Evolutionary conservation across 306 rosid species (phyloP).

Genomic region (Ceratonia siliqua): DNA sequence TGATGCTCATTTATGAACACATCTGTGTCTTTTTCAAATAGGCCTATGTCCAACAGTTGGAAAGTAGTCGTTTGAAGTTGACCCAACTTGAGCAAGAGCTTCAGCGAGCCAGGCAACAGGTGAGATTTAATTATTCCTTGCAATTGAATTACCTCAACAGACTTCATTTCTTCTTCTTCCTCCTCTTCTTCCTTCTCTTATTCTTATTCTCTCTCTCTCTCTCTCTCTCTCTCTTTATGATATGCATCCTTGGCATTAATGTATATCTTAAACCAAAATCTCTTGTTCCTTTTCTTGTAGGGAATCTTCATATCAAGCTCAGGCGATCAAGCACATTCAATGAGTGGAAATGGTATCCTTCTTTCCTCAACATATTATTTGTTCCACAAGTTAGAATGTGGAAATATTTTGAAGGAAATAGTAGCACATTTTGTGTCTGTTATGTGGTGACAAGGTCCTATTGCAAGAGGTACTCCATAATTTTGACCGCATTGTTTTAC

Average conservation of each 20-base stretch:
- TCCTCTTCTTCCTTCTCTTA: background rate
- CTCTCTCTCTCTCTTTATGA: slow-evolving; percentile 3
- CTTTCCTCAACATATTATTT: slow-evolving; percentile 26
- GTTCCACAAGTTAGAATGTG: slow-evolving; percentile 22
- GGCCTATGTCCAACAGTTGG: slow-evolving; percentile 98
- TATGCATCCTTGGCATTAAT: background rate
- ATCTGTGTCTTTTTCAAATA: slow-evolving; percentile 29
- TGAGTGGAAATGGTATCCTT: slow-evolving; percentile 91
- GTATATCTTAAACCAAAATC: slow-evolving; percentile 23
- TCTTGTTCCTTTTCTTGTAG: slow-evolving; percentile 43
- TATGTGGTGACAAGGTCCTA: slow-evolving; percentile 18
- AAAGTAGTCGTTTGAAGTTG: slow-evolving; percentile 94
- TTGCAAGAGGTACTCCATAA: slow-evolving; percentile 28
- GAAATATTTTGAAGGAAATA: slow-evolving; percentile 18
- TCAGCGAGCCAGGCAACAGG: slow-evolving; percentile 98
- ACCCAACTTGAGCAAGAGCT: slow-evolving; percentile 98
- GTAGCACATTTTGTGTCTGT: slow-evolving; percentile 24
- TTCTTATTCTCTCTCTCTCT: background rate
- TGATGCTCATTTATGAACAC: slow-evolving; percentile 19
- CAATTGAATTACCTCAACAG: background rate
- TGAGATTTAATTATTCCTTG: slow-evolving; percentile 34
- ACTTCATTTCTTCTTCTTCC: background rate
- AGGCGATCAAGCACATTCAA: slow-evolving; percentile 83
- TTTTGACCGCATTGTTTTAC: slow-evolving; percentile 37
- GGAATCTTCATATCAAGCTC: slow-evolving; percentile 93